Base-by-base conservation (phyloP, 352 stramenopile genomes). In the Globisporangium okanoganense region DNA sequence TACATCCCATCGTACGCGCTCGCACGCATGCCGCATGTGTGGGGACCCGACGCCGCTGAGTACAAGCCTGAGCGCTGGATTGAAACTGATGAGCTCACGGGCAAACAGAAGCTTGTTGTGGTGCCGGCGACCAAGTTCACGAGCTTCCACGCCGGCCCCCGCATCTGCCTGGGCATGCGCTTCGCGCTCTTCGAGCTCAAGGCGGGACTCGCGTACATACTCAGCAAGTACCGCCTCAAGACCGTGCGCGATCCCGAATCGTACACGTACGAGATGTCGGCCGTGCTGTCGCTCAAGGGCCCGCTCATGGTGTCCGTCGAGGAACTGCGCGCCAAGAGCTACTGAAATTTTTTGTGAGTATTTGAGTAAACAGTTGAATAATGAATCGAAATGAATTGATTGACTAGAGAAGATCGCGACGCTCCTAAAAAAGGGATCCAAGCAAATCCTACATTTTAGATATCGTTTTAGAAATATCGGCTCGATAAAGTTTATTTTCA, bases 171-270 rank as follows among this genome's bases (percentile, higher is more conserved):
- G 22, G 78, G 78, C 4, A 71, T 71, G 66, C 64, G 62, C 36
- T 57, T 80, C 10, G 78, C 80, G 14, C 74, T 87, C 66, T 63
- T 85, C 5, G 74, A 87, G 69, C 73, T 82, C 66, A 79, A 82
- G 62, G 70, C 64, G 5, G 56, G 66, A 27, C 55, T 63, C 31
- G 62, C 66, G 13, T 67, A 60, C 47, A 31, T 69, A 16, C 29
- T 72, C 13, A 79, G 72, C 69, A 79, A 79, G 58, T 79, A 72
- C 52, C 57, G 77, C 48, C 62, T 79, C 59, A 71, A 57, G 27
- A 77, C 72, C 0, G 69, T 69, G 47, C 65, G 75, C 38, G 66
- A 67, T 24, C 66, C 72, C 10, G 70, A 79, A 56, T 71, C 65
- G 43, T 79, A 66, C 35, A 77, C 72, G 31, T 79, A 79, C 67